Conservation (phyloP, 148 eudicot genomes). For the Silene latifolia region DNA sequence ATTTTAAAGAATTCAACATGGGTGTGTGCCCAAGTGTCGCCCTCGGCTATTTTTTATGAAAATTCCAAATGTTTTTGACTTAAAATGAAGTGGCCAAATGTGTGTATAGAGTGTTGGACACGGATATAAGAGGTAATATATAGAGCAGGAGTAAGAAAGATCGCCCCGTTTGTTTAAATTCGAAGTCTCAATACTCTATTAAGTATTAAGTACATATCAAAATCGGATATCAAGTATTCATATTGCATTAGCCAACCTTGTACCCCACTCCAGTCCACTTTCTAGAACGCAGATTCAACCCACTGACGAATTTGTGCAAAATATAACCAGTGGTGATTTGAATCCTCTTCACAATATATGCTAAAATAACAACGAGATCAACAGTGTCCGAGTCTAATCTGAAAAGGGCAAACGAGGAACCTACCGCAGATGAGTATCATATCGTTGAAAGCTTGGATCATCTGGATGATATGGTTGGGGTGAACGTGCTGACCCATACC, state of each 20-base stretch:
- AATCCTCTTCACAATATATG: no score
- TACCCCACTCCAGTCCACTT: neutral
- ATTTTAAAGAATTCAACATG: neutral
- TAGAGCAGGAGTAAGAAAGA: no score
- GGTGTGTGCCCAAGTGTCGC: neutral
- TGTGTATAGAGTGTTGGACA: no score
- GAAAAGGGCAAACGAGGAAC: slow-evolving; percentile 4
- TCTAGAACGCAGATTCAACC: neutral
- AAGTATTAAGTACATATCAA: no score
- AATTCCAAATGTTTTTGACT: no score
- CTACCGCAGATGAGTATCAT: slow-evolving; percentile 9
- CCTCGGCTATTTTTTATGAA: no score
- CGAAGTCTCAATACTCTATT: no score
- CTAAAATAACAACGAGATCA: neutral
- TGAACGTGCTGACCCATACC: neutral
- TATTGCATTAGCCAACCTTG: no score
- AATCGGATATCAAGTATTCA: no score
- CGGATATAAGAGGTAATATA: no score
- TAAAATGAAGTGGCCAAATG: neutral
- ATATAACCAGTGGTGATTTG: neutral
- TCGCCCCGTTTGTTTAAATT: no score
- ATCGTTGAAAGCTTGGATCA: slow-evolving; percentile 6
- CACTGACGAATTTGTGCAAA: neutral
- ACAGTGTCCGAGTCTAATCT: neutral
- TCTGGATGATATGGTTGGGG: slow-evolving; percentile 15